These are phyloP conservation scores for Apiospora sp. DNA, from an alignment of 2,329 filamentous ascomycete genomes.

Conservation along the genomic window DNA sequence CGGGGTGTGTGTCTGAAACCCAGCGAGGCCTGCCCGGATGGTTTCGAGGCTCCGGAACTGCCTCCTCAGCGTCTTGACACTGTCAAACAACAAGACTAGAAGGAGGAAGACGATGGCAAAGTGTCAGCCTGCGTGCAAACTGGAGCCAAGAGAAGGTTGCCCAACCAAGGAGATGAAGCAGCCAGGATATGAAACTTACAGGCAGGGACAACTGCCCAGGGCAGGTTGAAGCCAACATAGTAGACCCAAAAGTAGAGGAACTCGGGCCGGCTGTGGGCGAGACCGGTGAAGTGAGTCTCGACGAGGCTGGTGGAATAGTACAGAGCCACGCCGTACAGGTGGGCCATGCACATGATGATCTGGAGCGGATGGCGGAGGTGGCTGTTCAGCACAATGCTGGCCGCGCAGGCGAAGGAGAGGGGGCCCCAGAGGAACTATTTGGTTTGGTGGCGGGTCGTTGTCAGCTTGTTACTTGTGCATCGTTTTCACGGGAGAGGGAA, in stretches of 20 bases:
- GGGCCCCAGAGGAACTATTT: constrained; percentile 65
- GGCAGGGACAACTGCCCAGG: constrained; percentile 65
- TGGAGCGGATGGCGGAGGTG: constrained; percentile 60
- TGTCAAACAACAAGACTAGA: constrained; percentile 40
- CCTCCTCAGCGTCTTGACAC: constrained; percentile 36
- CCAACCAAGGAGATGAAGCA: no score
- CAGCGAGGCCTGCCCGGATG: constrained; percentile 33
- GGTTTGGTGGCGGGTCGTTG: neutral
- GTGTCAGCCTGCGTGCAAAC: neutral
- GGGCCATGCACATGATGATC: constrained; percentile 58
- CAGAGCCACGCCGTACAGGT: constrained; percentile 68
- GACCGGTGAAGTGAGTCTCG: constrained; percentile 54
- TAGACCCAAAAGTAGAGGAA: constrained; percentile 70
- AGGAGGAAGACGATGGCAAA: neutral
- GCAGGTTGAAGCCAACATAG: constrained; percentile 66
- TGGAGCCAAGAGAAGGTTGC: no score
- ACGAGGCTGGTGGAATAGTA: constrained; percentile 67
- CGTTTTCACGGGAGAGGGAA: neutral
- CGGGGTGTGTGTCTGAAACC: constrained; percentile 28
- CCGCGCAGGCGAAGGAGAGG: constrained; percentile 59
- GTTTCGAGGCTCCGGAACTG: constrained; percentile 38
- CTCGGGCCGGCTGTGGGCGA: constrained; percentile 65
- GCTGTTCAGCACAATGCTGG: constrained; percentile 52
- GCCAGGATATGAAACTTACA: constrained; percentile 49
- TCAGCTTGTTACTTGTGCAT: neutral